A percentile compares a stretch with the other conserved stretches of the same genome.
Conservation (phyloP, 257 asterid genomes). For the Solanum sejunctum region DNA sequence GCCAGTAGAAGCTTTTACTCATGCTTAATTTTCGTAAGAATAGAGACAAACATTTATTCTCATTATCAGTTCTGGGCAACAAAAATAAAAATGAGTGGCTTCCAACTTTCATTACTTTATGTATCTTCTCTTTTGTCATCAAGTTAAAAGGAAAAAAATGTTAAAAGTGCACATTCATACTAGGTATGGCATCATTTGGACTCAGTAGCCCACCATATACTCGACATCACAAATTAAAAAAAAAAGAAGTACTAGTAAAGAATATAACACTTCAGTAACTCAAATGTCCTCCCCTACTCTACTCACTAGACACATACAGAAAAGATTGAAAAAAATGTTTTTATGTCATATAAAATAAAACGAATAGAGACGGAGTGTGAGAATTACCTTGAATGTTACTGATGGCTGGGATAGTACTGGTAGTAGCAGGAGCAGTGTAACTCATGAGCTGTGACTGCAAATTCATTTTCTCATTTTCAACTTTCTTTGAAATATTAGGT, state of each 20-base stretch:
- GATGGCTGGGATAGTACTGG: constrained; percentile 2
- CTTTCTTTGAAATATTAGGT: constrained; percentile 15
- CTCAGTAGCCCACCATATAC: background rate
- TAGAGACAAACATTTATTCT: constrained; percentile 11
- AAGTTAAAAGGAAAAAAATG: background rate
- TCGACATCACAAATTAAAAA: background rate
- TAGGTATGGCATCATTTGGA: background rate
- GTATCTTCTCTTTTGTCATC: background rate
- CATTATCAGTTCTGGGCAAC: background rate
- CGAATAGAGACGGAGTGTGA: background rate
- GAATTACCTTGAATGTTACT: constrained; percentile 9
- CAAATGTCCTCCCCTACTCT: background rate
- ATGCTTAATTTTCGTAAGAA: background rate
- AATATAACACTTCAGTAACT: background rate
- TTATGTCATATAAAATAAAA: background rate
- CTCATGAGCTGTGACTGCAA: constrained; percentile 16
- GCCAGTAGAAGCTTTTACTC: constrained; percentile 4
- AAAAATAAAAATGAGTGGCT: background rate
- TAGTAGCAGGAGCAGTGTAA: constrained; percentile 5
- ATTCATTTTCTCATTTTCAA: constrained; percentile 35
- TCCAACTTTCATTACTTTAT: background rate
- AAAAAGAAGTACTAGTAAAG: background rate
- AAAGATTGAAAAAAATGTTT: background rate
- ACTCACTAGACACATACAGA: background rate
- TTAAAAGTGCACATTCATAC: background rate